Percentiles rank a stretch among this genome's conserved stretches.
These are phyloP conservation scores for Draba incana DNA, from an alignment of 345 rosid species.

Conservation along the genomic window DNA sequence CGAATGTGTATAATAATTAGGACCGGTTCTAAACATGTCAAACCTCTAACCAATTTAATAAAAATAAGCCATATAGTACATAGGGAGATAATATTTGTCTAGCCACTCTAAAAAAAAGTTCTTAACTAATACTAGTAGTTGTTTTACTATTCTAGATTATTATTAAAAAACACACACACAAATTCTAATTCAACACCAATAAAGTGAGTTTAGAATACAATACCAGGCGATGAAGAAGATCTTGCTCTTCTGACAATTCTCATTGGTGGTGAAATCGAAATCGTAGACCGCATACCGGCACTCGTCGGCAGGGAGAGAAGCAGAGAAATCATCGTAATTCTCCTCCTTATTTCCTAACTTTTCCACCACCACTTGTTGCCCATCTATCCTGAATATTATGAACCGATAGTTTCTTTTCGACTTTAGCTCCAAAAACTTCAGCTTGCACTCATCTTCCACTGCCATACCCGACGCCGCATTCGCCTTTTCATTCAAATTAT, in stretches of 20 bases:
- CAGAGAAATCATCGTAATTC: conserved; percentile 59
- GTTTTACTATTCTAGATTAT: no score
- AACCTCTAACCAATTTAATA: no score
- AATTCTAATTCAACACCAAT: background rate
- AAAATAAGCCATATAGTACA: no score
- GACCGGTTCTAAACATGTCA: no score
- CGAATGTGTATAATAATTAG: no score
- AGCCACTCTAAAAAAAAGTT: no score
- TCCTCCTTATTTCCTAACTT: conserved; percentile 55
- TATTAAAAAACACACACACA: no score
- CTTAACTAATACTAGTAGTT: no score
- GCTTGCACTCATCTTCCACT: conserved; percentile 73
- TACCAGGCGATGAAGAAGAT: conserved; percentile 80
- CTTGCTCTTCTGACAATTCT: conserved; percentile 76
- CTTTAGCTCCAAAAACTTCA: conserved; percentile 66
- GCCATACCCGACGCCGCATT: conserved; percentile 79
- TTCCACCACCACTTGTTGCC: conserved; percentile 65
- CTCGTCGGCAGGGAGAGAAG: conserved; percentile 58
- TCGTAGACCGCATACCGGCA: conserved; percentile 61
- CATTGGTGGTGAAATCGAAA: conserved; percentile 59
- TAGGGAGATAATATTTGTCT: no score
- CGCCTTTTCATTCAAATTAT: conserved; percentile 46
- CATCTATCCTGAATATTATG: conserved; percentile 71
- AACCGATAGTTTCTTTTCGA: conserved; percentile 63
- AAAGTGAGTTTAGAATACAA: background rate